phyloP scores from a whole-genome alignment of 805 yeast species.

The Alloascoidea africana region DNA sequence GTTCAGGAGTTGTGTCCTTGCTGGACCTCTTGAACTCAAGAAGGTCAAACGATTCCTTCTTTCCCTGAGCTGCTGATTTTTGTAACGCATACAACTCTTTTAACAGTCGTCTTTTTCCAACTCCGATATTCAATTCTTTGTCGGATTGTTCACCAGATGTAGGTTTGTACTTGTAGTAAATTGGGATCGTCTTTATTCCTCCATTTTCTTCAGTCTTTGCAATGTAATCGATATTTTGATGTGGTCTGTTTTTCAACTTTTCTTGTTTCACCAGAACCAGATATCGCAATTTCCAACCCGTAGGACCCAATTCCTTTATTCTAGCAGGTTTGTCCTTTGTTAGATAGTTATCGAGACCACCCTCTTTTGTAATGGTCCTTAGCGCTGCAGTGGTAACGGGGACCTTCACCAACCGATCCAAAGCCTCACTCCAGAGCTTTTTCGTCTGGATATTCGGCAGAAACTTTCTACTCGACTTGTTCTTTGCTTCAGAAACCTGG shows the following conservation, averaged over 20 bases:
- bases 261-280: slow-evolving; percentile 38
- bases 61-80: slow-evolving; percentile 17
- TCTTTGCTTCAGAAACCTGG: slow-evolving; percentile 61
- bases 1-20: slow-evolving; percentile 28
- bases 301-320: slow-evolving; percentile 81
- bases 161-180: slow-evolving; percentile 32
- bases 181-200: slow-evolving; percentile 17
- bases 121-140: slow-evolving; percentile 31
- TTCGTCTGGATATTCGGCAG: slow-evolving; percentile 68
- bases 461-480: slow-evolving; percentile 62
- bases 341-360: slow-evolving; percentile 85
- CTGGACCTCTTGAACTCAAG: slow-evolving; percentile 26
- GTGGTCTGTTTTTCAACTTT: slow-evolving; percentile 24
- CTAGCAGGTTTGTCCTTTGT: slow-evolving; percentile 81
- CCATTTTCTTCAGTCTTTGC: slow-evolving; percentile 17
- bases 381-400: slow-evolving; percentile 69
- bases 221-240: slow-evolving; percentile 20
- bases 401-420: slow-evolving; percentile 39
- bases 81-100: slow-evolving; percentile 37
- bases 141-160: slow-evolving; percentile 17
- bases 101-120: slow-evolving; percentile 53
- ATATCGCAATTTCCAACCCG: slow-evolving; percentile 84
- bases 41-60: slow-evolving; percentile 8
- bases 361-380: slow-evolving; percentile 80
- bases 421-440: slow-evolving; percentile 71